A percentile compares a stretch with the other conserved stretches of the same genome.
Evolutionary conservation across 805 yeast genomes (phyloP).

Genomic region (Hanseniaspora hatyaiensis): DNA sequence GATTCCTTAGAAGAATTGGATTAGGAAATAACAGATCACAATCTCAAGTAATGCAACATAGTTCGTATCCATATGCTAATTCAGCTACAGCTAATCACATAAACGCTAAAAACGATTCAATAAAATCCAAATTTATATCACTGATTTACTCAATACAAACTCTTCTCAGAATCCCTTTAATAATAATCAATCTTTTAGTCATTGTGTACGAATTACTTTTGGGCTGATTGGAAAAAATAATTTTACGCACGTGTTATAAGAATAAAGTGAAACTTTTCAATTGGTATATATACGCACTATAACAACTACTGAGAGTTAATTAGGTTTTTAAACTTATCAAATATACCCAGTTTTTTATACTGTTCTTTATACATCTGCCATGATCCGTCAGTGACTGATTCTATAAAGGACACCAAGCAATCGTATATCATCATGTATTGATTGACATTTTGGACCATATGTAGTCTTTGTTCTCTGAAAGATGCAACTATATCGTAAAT

Average conservation of each 20-base stretch:
- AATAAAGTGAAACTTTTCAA: too few species aligned
- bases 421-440: conserved; percentile 71
- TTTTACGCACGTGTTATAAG: not conserved
- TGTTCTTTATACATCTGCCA: conserved; percentile 4
- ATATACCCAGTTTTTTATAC: not conserved
- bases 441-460: conserved; percentile 74
- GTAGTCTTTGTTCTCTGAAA: conserved; percentile 61
- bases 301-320: not conserved
- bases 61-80: conserved; percentile 16
- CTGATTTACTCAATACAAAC: conserved; percentile 67
- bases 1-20: conserved; percentile 52
- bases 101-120: conserved; percentile 23
- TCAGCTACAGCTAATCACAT: conserved; percentile 27
- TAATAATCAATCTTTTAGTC: conserved; percentile 52
- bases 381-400: conserved; percentile 4
- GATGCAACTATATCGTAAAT: conserved; percentile 51
- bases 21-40: conserved; percentile 11
- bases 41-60: conserved; percentile 5
- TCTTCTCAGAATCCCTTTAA: conserved; percentile 61
- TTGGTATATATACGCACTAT: too few species aligned
- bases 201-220: conserved; percentile 58
- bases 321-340: not conserved
- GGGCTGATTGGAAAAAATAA: conserved; percentile 35
- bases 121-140: conserved; percentile 49
- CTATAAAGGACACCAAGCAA: conserved; percentile 29